Percentiles rank a stretch among this genome's conserved stretches.
phyloP scores from a whole-genome alignment of 257 asterid genomes.

The Nicotiana obtusifolia region DNA sequence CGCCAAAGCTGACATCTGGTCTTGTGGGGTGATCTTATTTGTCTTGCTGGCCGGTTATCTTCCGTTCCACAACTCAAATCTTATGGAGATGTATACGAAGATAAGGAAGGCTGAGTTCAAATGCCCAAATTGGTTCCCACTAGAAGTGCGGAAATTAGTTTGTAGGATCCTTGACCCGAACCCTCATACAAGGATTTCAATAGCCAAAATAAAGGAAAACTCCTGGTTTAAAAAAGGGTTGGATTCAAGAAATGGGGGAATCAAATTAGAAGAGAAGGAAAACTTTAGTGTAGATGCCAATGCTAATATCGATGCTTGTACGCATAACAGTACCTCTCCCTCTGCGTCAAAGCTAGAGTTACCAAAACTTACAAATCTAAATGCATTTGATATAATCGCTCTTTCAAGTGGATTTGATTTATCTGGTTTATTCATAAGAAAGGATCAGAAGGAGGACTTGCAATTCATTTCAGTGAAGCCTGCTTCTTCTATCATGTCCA shows the following conservation, averaged over 20 bases:
- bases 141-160: slow-evolving; percentile 44
- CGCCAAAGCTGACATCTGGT: slow-evolving; percentile 70
- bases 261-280: slow-evolving; percentile 2
- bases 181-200: slow-evolving; percentile 56
- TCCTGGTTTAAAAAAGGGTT: slow-evolving; percentile 63
- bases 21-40: slow-evolving; percentile 75
- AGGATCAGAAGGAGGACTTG: slow-evolving; percentile 58
- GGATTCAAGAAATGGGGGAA: not conserved
- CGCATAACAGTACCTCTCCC: not conserved
- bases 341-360: slow-evolving; percentile 18
- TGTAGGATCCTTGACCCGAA: slow-evolving; percentile 66
- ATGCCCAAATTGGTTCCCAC: slow-evolving; percentile 63
- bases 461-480: slow-evolving; percentile 49
- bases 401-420: slow-evolving; percentile 76
- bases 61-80: slow-evolving; percentile 58
- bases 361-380: slow-evolving; percentile 34
- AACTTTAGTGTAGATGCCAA: slow-evolving; percentile 2
- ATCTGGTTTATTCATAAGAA: slow-evolving; percentile 64
- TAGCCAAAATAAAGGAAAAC: slow-evolving; percentile 46
- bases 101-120: slow-evolving; percentile 45
- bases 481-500: slow-evolving; percentile 38
- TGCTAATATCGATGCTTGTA: not conserved
- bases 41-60: slow-evolving; percentile 66
- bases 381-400: slow-evolving; percentile 80
- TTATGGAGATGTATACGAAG: slow-evolving; percentile 66